Conservation (phyloP, 352 stramenopile genomes). For the Globisporangium viniferum region DNA sequence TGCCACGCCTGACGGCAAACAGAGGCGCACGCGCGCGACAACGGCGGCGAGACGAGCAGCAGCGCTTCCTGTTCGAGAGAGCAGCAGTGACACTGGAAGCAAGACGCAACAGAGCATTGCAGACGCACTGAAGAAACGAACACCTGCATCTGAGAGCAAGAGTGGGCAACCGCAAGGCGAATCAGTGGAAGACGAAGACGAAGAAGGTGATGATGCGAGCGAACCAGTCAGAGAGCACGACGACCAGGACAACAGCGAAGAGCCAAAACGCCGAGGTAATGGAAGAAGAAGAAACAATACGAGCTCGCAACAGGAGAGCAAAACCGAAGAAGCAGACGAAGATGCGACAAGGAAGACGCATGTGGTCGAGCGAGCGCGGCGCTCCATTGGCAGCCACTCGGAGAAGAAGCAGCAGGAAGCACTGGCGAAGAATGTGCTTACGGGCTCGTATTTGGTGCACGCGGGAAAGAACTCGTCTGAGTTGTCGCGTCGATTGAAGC, state of each 20-base stretch:
- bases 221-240: not conserved
- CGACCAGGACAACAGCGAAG: not conserved
- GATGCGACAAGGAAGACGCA: not conserved
- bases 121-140: not conserved
- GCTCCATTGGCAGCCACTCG: conserved; percentile 4
- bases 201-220: not conserved
- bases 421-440: conserved; percentile 6
- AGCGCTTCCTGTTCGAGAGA: not conserved
- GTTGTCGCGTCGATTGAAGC: conserved; percentile 49
- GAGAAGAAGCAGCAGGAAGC: conserved; percentile 10
- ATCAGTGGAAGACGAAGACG: not conserved
- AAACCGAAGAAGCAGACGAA: not conserved
- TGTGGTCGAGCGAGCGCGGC: not conserved
- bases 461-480: conserved; percentile 32
- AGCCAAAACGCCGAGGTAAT: not conserved
- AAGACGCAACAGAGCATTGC: not conserved
- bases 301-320: not conserved
- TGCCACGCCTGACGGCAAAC: not conserved
- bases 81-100: not conserved
- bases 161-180: not conserved
- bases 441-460: conserved; percentile 24
- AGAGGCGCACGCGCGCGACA: conserved; percentile 14
- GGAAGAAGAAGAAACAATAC: not conserved
- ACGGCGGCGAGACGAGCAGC: conserved; percentile 13
- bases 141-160: not conserved